Evolutionary conservation across 352 stramenopile genomes (phyloP), one percentile per base, ranked within the genome.

Genomic region (Phytophthora constricta): DNA sequence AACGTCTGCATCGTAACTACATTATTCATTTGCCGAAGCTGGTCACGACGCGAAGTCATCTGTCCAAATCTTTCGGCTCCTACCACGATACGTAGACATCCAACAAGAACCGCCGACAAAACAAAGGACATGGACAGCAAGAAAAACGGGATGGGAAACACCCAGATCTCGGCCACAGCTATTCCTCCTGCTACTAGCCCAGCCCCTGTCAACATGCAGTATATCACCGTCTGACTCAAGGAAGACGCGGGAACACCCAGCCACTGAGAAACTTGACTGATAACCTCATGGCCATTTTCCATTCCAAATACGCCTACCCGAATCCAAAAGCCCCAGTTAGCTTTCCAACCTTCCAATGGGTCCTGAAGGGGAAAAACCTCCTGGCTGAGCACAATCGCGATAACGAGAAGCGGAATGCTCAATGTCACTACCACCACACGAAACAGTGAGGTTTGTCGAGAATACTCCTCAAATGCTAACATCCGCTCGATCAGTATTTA

Each of bases 381-480:
- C 56, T 70, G 59, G 25, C 59, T 61, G 0, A 73, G 31, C 16
- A 73, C 39, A 2, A 73, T n/a, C 5, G 39, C 39, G 22, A 61
- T 47, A 26, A 60, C 48, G 19, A 65, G 13, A 13, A 73, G 25
- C 2, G 59, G 65, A 1, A 58, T 37, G 2, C 65, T 46, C 5
- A 61, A 20, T 8, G n/a, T 59, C 11, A 73, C 31, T 14, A 69
- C 25, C 10, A 69, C 14, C 17, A 65, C 65, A 20, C 53, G 46
- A 17, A 46, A n/a, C 7, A 69, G 10, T 2, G 65, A 56, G 1
- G 59, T 69, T 0, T 41, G 64, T 39, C 46, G 46, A 22, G 54
- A 53, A 14, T 73, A 73, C 49, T 72, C 65, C 55, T 72, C 65
- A 8, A 72, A 26, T 20, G 65, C 58, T 45, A 72, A 48, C 65